Conservation (phyloP, 2,329 filamentous ascomycete species). For the Catunica adiposa region DNA sequence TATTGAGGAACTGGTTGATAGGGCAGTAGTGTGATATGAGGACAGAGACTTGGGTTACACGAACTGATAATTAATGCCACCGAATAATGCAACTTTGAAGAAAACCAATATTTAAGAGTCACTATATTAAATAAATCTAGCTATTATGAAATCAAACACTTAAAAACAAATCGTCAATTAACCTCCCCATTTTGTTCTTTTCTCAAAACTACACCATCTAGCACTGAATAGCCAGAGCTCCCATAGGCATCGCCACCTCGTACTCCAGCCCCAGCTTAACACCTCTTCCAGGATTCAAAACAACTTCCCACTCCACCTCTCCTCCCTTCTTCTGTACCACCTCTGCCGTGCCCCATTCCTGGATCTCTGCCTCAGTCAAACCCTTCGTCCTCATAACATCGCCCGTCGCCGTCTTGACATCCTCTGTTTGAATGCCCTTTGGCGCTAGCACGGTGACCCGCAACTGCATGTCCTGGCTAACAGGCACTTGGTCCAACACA, state of each 20-base stretch:
- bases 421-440: conserved; percentile 28
- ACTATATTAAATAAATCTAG: background rate
- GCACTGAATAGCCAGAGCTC: conserved; percentile 25
- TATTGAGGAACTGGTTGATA: conserved; percentile 9
- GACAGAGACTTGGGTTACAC: background rate
- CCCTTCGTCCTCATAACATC: conserved; percentile 16
- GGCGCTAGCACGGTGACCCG: conserved; percentile 35
- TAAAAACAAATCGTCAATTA: background rate
- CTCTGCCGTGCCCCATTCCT: conserved; percentile 37
- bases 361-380: conserved; percentile 20
- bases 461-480: conserved; percentile 44
- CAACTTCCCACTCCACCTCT: conserved; percentile 42
- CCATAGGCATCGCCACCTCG: conserved; percentile 37
- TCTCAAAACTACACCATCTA: too few relatives aligned
- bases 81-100: too few relatives aligned
- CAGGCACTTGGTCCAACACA: conserved; percentile 43
- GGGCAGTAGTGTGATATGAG: conserved; percentile 3
- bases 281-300: conserved; percentile 38
- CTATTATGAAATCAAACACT: background rate
- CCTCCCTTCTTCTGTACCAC: conserved; percentile 39
- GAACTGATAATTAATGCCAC: background rate
- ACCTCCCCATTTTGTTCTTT: too few relatives aligned
- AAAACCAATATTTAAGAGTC: too few relatives aligned
- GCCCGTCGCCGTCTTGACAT: conserved; percentile 24
- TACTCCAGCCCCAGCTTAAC: conserved; percentile 45